Percentiles rank a stretch among this genome's conserved stretches.
Evolutionary conservation across 176 grass and related monocot species (phyloP).

Genomic region (Calamus simplicifolius): DNA sequence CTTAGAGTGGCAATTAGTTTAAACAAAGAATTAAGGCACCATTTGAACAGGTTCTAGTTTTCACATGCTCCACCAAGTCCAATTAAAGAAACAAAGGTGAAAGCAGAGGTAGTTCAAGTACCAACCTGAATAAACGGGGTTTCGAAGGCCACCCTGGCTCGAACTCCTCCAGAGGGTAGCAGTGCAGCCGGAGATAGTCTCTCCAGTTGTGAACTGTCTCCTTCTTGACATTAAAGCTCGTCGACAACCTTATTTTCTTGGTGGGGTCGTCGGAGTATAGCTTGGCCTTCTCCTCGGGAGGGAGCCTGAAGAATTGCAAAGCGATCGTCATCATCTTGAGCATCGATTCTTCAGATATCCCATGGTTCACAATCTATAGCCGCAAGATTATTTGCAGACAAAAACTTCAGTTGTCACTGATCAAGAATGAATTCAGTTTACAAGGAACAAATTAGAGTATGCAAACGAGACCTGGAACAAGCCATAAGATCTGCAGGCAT

Average conservation of each 20-base stretch:
- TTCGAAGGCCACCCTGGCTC: slow-evolving; percentile 10
- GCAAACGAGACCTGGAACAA: slow-evolving; percentile 50
- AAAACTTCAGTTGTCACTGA: background rate
- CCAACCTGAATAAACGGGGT: background rate
- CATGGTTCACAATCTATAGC: slow-evolving; percentile 60
- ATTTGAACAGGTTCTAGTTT: too few relatives aligned
- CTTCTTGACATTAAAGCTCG: slow-evolving; percentile 10
- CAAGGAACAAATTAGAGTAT: background rate
- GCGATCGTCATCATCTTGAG: slow-evolving; percentile 19
- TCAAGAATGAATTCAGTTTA: background rate
- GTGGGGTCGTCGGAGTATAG: slow-evolving; percentile 6
- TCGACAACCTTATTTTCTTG: background rate
- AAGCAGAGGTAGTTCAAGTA: background rate
- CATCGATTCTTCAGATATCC: slow-evolving; percentile 28
- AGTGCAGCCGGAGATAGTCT: slow-evolving; percentile 10
- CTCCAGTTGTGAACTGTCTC: slow-evolving; percentile 13
- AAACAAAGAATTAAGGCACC: too few relatives aligned
- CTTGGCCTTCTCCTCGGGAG: slow-evolving; percentile 47
- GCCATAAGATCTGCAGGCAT: slow-evolving; percentile 52
- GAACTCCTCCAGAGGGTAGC: slow-evolving; percentile 7
- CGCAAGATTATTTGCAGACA: too few relatives aligned
- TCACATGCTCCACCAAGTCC: too few relatives aligned
- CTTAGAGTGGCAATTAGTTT: too few relatives aligned
- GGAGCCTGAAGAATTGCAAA: slow-evolving; percentile 54
- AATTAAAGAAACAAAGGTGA: too few relatives aligned